A percentile compares a stretch with the other conserved stretches of the same genome.
Evolutionary conservation across 495 filamentous ascomycete genomes (phyloP).

Genomic region (Penicillium soppii): DNA sequence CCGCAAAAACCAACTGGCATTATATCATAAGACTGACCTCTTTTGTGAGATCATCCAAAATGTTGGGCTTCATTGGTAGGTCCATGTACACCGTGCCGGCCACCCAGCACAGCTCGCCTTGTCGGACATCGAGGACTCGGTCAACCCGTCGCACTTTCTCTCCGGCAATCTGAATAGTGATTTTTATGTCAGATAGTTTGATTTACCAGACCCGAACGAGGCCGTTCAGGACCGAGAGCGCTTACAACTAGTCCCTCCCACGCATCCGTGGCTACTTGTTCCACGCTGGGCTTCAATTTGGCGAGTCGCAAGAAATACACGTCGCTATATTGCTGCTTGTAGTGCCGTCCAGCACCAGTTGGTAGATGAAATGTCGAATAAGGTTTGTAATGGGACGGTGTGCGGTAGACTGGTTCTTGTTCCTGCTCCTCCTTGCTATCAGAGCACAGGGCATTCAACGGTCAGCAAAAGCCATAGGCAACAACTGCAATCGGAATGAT

Average conservation of each 20-base stretch:
- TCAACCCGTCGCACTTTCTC: slow-evolving; percentile 75
- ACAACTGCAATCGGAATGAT: neutral
- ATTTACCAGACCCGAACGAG: too few relatives aligned
- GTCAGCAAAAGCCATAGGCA: slow-evolving; percentile 17
- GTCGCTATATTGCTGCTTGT: slow-evolving; percentile 93
- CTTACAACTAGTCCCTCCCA: slow-evolving; percentile 72
- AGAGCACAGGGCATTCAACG: neutral
- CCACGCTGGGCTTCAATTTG: slow-evolving; percentile 81
- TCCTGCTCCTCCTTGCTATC: slow-evolving; percentile 43
- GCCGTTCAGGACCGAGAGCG: neutral
- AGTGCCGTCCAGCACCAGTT: slow-evolving; percentile 67
- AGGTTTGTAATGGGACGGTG: slow-evolving; percentile 68
- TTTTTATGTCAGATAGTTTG: slow-evolving; percentile 7
- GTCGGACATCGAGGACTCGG: slow-evolving; percentile 89
- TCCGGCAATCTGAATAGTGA: slow-evolving; percentile 60
- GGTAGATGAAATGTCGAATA: slow-evolving; percentile 70
- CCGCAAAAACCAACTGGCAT: neutral
- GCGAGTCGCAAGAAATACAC: slow-evolving; percentile 94
- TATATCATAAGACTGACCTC: slow-evolving; percentile 58
- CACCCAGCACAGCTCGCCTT: slow-evolving; percentile 95
- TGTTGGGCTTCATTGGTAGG: slow-evolving; percentile 94
- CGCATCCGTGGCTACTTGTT: slow-evolving; percentile 66
- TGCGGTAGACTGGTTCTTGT: slow-evolving; percentile 42
- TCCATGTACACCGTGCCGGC: slow-evolving; percentile 95
- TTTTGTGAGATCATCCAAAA: slow-evolving; percentile 91